A percentile compares a stretch with the other conserved stretches of the same genome.
phyloP scores from a whole-genome alignment of 345 rosid genomes.

The Combretum micranthum region DNA sequence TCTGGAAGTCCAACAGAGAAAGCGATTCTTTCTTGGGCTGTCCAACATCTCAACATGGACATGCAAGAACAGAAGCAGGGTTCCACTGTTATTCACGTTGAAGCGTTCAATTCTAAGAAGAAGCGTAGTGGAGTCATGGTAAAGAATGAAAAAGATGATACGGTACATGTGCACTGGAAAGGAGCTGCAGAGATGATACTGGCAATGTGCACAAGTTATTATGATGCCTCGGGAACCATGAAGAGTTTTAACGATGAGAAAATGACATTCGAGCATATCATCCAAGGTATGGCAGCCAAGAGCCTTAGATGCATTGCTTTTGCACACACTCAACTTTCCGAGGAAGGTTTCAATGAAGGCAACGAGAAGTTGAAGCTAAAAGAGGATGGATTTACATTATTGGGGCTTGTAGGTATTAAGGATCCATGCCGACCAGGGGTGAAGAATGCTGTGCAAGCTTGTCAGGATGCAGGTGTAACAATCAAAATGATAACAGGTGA shows the following conservation, averaged over 20 bases:
- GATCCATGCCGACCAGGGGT: constrained; percentile 69
- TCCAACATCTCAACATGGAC: constrained; percentile 26
- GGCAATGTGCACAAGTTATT: constrained; percentile 53
- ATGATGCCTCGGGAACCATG: constrained; percentile 36
- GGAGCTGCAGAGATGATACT: constrained; percentile 79
- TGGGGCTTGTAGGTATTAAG: constrained; percentile 71
- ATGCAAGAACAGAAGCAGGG: constrained; percentile 27
- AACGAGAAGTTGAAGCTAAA: constrained; percentile 18
- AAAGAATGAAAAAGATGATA: constrained; percentile 26
- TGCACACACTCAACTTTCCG: constrained; percentile 34
- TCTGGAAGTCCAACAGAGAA: constrained; percentile 72
- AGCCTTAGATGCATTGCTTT: constrained; percentile 74
- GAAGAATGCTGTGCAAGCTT: constrained; percentile 51
- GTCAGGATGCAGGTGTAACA: constrained; percentile 59
- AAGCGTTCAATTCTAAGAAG: constrained; percentile 65
- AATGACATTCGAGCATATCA: constrained; percentile 31
- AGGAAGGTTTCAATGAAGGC: constrained; percentile 9
- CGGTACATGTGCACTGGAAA: constrained; percentile 59
- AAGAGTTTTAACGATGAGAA: constrained; percentile 23
- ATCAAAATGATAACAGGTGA: constrained; percentile 84
- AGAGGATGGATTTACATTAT: constrained; percentile 36
- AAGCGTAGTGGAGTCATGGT: constrained; percentile 54
- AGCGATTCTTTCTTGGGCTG: constrained; percentile 74
- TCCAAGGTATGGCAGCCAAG: constrained; percentile 57
- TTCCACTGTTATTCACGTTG: constrained; percentile 39